Evolutionary conservation across 345 rosid species (phyloP).

Genomic region (Lenwebbia sp.): DNA sequence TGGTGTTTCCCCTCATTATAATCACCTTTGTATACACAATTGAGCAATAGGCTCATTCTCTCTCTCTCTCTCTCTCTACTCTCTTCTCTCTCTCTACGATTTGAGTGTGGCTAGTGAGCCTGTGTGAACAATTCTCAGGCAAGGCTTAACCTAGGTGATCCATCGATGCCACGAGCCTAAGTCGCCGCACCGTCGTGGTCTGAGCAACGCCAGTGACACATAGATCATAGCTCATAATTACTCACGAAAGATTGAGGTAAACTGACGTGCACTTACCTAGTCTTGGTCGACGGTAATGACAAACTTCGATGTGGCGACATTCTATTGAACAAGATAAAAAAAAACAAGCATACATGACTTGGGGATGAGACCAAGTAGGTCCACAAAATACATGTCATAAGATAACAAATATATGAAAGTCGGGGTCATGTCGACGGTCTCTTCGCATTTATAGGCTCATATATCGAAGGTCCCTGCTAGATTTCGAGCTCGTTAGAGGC

Average conservation of each 20-base stretch:
- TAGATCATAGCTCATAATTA: background rate
- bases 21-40: no score
- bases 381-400: background rate
- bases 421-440: background rate
- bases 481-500: background rate
- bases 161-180: no score
- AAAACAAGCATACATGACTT: background rate
- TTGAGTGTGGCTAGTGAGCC: no score
- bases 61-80: no score
- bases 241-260: background rate
- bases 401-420: background rate
- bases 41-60: no score
- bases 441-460: background rate
- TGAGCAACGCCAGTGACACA: background rate
- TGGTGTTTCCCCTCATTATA: no score
- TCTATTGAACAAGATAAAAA: background rate
- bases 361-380: background rate
- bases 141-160: no score
- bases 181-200: no score
- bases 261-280: background rate
- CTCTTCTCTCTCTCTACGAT: no score
- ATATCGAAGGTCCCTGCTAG: background rate
- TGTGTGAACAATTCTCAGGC: no score
- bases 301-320: background rate
- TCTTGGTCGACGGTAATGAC: background rate